Conservation (phyloP, 1,284 basidiomycete genomes). For the Pisolithus thermaeus region DNA sequence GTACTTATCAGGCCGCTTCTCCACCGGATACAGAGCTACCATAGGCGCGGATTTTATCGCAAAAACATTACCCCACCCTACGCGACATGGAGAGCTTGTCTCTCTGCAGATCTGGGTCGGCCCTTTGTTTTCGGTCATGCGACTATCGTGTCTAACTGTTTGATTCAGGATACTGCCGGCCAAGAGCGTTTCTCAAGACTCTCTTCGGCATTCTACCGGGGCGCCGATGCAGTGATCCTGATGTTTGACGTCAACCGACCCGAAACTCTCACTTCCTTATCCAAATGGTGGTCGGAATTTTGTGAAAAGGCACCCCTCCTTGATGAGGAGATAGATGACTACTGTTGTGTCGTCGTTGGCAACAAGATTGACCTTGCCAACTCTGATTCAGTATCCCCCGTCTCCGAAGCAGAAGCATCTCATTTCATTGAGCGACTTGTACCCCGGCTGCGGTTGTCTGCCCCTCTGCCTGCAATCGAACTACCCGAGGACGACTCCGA, state of each 20-base stretch:
- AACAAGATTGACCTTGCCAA: constrained; percentile 65
- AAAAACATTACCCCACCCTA: constrained; percentile 61
- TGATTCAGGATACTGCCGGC: constrained; percentile 62
- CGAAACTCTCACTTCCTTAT: constrained; percentile 51
- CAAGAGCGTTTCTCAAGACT: constrained; percentile 81
- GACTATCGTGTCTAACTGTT: constrained; percentile 4
- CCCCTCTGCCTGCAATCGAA: constrained; percentile 16
- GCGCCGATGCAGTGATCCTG: constrained; percentile 72
- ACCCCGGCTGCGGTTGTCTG: constrained; percentile 35
- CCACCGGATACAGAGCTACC: constrained; percentile 70
- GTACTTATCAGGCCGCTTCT: constrained; percentile 73
- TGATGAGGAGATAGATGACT: constrained; percentile 57
- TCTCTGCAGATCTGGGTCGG: constrained; percentile 76
- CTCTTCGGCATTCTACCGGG: constrained; percentile 75
- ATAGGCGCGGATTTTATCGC: constrained; percentile 82
- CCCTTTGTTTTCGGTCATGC: constrained; percentile 15
- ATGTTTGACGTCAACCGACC: constrained; percentile 72
- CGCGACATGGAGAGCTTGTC: constrained; percentile 45
- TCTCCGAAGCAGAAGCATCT: constrained; percentile 34
- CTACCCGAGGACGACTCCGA: constrained; percentile 13
- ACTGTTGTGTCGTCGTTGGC: constrained; percentile 71
- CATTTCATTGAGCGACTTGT: constrained; percentile 54
- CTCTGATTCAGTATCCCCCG: constrained; percentile 11
- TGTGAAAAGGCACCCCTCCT: constrained; percentile 55
- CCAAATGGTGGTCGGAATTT: constrained; percentile 78